Evolutionary conservation across 495 filamentous ascomycete species (phyloP).

Genomic region (Podospora pseudocomata): DNA sequence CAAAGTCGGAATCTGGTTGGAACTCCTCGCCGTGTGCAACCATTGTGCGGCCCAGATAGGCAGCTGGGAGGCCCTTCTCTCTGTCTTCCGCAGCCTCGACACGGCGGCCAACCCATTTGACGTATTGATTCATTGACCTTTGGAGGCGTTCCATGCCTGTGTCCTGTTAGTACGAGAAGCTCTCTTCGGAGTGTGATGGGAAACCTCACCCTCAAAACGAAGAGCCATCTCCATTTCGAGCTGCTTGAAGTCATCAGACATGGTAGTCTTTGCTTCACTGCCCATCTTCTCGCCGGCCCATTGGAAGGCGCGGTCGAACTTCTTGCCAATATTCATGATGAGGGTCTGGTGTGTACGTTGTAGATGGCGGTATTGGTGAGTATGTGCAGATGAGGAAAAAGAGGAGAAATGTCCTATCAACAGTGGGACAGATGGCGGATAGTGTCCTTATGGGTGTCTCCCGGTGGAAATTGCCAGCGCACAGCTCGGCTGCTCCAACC

Average conservation of each 20-base stretch:
- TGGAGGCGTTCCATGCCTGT: constrained; percentile 90
- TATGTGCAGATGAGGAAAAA: neutral
- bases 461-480: constrained; percentile 10
- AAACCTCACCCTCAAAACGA: constrained; percentile 74
- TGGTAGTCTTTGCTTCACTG: constrained; percentile 79
- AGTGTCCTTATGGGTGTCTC: constrained; percentile 13
- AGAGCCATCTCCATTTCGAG: constrained; percentile 91
- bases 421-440: constrained; percentile 1
- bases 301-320: constrained; percentile 95
- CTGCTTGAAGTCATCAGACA: constrained; percentile 90
- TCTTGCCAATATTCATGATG: constrained; percentile 90
- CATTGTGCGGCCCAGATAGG: constrained; percentile 82
- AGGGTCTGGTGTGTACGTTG: neutral
- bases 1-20: constrained; percentile 86
- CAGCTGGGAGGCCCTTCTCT: constrained; percentile 73
- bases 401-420: constrained; percentile 2
- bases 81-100: constrained; percentile 79
- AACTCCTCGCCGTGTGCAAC: constrained; percentile 91
- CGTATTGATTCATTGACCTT: constrained; percentile 79
- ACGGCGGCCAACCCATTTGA: constrained; percentile 87
- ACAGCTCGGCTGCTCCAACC: constrained; percentile 19
- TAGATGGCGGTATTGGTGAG: constrained; percentile 1
- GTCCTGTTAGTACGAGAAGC: constrained; percentile 6
- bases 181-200: neutral
- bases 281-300: constrained; percentile 99